Percentiles rank a stretch among this genome's conserved stretches.
These are phyloP conservation scores for Celoporthe dispersa DNA, from an alignment of 2,329 filamentous ascomycete genomes.

Conservation along the genomic window DNA sequence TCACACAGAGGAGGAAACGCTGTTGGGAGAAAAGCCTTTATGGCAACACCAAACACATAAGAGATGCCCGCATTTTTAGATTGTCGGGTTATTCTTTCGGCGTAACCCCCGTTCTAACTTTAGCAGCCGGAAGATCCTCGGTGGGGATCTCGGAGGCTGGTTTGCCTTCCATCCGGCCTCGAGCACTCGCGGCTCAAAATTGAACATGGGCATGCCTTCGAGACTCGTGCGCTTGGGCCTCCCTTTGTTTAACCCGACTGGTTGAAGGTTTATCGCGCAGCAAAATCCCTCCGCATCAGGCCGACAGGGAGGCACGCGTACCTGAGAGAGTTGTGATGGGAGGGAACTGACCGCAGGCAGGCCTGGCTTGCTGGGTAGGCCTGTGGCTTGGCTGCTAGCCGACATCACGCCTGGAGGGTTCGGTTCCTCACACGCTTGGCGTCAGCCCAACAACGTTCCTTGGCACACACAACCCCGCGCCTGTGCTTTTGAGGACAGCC, in stretches of 20 bases:
- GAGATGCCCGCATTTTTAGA: not conserved
- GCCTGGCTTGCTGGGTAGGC: too few species aligned
- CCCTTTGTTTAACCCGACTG: conserved; percentile 2
- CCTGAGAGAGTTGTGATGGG: not conserved
- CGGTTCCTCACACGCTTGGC: conserved; percentile 2
- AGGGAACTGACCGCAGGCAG: conserved; percentile 12
- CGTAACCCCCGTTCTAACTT: conserved; percentile 21
- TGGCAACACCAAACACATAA: too few species aligned
- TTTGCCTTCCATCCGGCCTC: not conserved
- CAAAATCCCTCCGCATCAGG: conserved; percentile 5
- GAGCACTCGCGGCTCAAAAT: not conserved
- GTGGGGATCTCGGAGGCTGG: conserved; percentile 9
- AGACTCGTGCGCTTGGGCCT: not conserved
- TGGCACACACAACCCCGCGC: conserved; percentile 10
- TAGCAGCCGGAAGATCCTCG: conserved; percentile 18
- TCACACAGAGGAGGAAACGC: not conserved
- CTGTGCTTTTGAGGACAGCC: not conserved
- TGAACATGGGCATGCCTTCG: not conserved
- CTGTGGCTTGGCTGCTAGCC: too few species aligned
- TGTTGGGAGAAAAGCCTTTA: not conserved
- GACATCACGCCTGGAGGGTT: not conserved
- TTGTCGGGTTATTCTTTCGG: conserved; percentile 3
- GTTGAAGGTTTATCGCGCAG: not conserved
- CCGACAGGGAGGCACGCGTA: not conserved
- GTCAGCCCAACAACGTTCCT: conserved; percentile 18